Evolutionary conservation across 306 rosid species (phyloP), one percentile per base, ranked within the genome.

Genomic region (Neltuma alba): DNA sequence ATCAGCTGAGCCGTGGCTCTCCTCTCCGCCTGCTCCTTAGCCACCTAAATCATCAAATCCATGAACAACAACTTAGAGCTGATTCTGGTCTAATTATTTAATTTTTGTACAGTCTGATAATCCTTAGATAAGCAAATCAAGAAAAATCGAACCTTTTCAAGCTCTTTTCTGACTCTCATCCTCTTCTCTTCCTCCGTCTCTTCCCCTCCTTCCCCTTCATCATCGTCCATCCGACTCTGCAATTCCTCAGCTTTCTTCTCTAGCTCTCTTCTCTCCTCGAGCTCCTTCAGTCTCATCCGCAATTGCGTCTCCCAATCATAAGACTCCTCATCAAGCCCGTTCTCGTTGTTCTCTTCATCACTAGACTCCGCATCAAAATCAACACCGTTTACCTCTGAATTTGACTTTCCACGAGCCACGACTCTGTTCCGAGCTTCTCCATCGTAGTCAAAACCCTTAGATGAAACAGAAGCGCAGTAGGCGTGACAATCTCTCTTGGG

Each of bases 21-120:
- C 88, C 92, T 81, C 87, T 95, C 98, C 30, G 95, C 98, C 81
- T 95, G 99, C 81, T 95, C 99, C 83, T 89, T 88, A 36, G 99
- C 99, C 83, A 92, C 98, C 99, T 94, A 86, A 27, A 25, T 54
- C 16, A 78, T 69, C 87, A 77, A 38, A 78, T 30, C 84, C 80
- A 74, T 6, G 42, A 72, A 62, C 50, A 80, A 71, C 57, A 58
- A 80, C 21, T 6, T 9, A 23, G 50, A 71, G 57, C 47, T 28
- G 21, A 74, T 45, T 20, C 5, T 3, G 1, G n/a, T 27, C 25
- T 44, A 60, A 28, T 34, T 42, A 21, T 27, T 12, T 2, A 31
- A 9, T 6, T 8, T 31, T 42, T 38, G 12, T 27, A 2, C 3
- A 12, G 9, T 66, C 25, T 13, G n/a, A 28, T 28, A 60, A 61